Percentiles rank a stretch among this genome's conserved stretches.
Conservation (phyloP, 2,329 filamentous ascomycete genomes). For the Fusarium sororula region DNA sequence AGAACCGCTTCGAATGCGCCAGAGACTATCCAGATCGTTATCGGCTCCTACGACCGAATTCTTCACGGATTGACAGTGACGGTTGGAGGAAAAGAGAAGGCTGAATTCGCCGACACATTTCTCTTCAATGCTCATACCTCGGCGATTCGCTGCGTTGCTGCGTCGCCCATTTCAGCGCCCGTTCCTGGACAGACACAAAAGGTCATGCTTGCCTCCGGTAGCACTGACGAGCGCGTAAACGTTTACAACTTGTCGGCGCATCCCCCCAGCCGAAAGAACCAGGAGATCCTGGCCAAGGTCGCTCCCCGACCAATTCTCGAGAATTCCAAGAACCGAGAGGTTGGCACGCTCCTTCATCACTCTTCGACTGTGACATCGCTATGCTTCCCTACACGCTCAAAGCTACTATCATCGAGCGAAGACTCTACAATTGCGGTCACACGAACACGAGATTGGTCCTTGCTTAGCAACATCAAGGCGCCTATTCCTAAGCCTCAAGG, state of each 20-base stretch:
- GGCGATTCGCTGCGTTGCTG: conserved; percentile 86
- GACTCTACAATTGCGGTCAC: conserved; percentile 93
- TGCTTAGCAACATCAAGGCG: conserved; percentile 87
- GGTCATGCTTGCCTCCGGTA: conserved; percentile 88
- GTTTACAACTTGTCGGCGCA: conserved; percentile 87
- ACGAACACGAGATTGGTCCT: conserved; percentile 86
- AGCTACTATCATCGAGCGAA: conserved; percentile 87
- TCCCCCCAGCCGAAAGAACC: conserved; percentile 65
- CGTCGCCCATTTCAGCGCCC: conserved; percentile 78
- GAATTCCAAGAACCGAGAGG: conserved; percentile 86
- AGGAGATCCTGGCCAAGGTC: conserved; percentile 71
- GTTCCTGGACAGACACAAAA: conserved; percentile 75
- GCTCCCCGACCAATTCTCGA: conserved; percentile 79
- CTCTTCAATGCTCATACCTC: conserved; percentile 94
- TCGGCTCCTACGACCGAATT: conserved; percentile 92
- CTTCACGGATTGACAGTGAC: conserved; percentile 90
- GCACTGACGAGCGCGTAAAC: conserved; percentile 94
- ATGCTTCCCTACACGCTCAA: conserved; percentile 83
- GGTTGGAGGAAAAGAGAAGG: conserved; percentile 56
- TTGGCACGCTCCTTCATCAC: conserved; percentile 89
- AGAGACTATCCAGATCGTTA: conserved; percentile 84
- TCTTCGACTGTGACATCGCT: conserved; percentile 81
- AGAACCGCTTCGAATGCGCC: conserved; percentile 36
- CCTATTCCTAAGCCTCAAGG: conserved; percentile 83
- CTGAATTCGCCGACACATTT: conserved; percentile 89